phyloP scores from a whole-genome alignment of 148 eudicot genomes.

The Chenopodium album region DNA sequence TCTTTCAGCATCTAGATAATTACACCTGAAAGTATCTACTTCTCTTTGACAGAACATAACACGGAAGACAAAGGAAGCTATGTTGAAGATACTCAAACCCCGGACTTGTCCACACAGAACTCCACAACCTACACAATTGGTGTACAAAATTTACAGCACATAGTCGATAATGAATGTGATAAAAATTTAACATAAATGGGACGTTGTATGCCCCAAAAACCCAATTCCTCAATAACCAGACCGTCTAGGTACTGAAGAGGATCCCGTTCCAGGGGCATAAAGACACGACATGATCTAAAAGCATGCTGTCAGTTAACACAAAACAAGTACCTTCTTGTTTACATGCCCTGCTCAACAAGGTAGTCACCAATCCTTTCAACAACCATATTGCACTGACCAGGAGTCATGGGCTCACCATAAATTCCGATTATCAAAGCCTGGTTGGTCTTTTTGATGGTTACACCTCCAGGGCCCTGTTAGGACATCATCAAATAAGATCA shows the following conservation, averaged over 20 bases:
- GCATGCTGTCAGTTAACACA: too few relatives aligned
- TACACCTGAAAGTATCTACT: too few relatives aligned
- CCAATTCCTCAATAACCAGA: neutral
- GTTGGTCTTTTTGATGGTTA: conserved; percentile 44
- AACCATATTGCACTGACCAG: conserved; percentile 47
- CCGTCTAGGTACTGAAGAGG: neutral
- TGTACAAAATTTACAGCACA: neutral
- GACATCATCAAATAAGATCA: neutral
- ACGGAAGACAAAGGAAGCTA: too few relatives aligned
- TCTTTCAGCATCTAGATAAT: too few relatives aligned
- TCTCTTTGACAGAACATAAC: too few relatives aligned
- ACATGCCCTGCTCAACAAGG: conserved; percentile 38
- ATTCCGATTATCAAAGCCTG: conserved; percentile 47
- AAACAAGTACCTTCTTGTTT: conserved; percentile 18
- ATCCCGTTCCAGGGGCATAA: neutral
- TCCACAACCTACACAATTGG: neutral
- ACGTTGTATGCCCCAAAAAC: too few relatives aligned
- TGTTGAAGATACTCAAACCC: neutral
- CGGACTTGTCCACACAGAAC: neutral
- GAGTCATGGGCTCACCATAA: conserved; percentile 47
- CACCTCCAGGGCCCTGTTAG: conserved; percentile 53
- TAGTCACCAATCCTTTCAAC: conserved; percentile 42
- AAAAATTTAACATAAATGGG: too few relatives aligned
- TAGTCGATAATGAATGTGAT: too few relatives aligned
- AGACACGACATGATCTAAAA: neutral